Evolutionary conservation across 495 filamentous ascomycete genomes (phyloP), one percentile per base, ranked within the genome.

Genomic region (Jackrogersella minutella): DNA sequence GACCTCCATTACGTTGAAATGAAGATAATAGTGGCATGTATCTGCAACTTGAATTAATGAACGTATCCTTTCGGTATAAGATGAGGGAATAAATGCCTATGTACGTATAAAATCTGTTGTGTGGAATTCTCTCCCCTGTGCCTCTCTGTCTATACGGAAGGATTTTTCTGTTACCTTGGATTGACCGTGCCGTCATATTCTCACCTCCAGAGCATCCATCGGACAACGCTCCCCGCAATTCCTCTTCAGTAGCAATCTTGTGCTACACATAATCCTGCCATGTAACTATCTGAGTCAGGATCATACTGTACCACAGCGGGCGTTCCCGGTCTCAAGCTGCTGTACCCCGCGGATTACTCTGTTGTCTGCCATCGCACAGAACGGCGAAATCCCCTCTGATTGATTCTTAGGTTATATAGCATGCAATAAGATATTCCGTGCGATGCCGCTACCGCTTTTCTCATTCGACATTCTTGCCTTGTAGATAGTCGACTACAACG

Each of bases 321-420:
- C 19, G 14, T 63, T 49, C 59, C 59, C 47, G 44, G 47, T 63
- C 55, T 63, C 30, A n/a, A 14, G 5, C 40, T 19, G 33, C 40
- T 55, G 54, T 40, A 64, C 66, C 59, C 54, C 54, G 49, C 59
- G 59, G 49, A 51, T 50, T 4, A 10, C 31, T 46, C 10, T 52
- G 11, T 3, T 21, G 36, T 55, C 26, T 19, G 13, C 19, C 14
- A 21, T 52, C 21, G 36, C 30, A 52, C 22, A 55, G 36, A 36
- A 5, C 19, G 8, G 36, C 37, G 26, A 26, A 19, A 9, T 44
- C 19, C 24, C 10, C 13, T 44, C 14, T 44, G 31, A 54, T 41
- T 59, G 8, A 58, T 28, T 14, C 19, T 10, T 8, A 21, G 22
- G 30, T 14, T 36, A 2, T 60, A 55, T 46, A 50, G 37, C 46